Conservation (phyloP, 2,329 filamentous ascomycete genomes). For the Trichophyton benhamiae region DNA sequence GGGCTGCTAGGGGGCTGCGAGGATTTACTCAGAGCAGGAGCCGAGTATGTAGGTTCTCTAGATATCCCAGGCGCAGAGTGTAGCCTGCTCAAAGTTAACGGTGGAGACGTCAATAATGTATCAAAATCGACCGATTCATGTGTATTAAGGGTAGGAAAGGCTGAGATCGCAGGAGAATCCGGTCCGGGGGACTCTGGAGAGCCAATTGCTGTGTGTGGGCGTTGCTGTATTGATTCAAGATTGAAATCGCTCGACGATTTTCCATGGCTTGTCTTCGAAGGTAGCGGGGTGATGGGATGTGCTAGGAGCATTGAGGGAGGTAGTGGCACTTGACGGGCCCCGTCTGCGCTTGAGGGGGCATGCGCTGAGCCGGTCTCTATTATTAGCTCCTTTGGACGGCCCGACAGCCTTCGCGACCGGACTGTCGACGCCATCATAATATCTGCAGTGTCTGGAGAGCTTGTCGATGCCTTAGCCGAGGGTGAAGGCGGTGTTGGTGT, state of each 20-base stretch:
- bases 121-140: slow-evolving; percentile 28
- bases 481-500: slow-evolving; percentile 9
- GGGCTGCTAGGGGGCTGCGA: not conserved
- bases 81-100: slow-evolving; percentile 27
- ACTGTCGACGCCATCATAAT: slow-evolving; percentile 42
- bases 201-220: slow-evolving; percentile 14
- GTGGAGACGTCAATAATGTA: slow-evolving; percentile 20
- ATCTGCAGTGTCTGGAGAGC: slow-evolving; percentile 17
- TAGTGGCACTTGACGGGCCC: slow-evolving; percentile 20
- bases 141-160: slow-evolving; percentile 33
- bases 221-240: not conserved
- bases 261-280: slow-evolving; percentile 12
- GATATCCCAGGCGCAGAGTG: slow-evolving; percentile 28
- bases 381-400: slow-evolving; percentile 68
- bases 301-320: slow-evolving; percentile 18
- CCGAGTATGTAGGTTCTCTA: not conserved
- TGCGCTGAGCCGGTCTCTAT: slow-evolving; percentile 57
- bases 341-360: slow-evolving; percentile 13
- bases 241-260: not conserved
- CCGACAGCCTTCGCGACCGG: slow-evolving; percentile 65
- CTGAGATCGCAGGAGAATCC: slow-evolving; percentile 30
- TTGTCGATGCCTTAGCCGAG: slow-evolving; percentile 12
- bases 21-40: not conserved
- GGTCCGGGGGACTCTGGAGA: slow-evolving; percentile 27
- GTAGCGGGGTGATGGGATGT: slow-evolving; percentile 19